A percentile compares a stretch with the other conserved stretches of the same genome.
Evolutionary conservation across 2,329 filamentous ascomycete genomes (phyloP).

Genomic region (Aureobasidium melanogenum): DNA sequence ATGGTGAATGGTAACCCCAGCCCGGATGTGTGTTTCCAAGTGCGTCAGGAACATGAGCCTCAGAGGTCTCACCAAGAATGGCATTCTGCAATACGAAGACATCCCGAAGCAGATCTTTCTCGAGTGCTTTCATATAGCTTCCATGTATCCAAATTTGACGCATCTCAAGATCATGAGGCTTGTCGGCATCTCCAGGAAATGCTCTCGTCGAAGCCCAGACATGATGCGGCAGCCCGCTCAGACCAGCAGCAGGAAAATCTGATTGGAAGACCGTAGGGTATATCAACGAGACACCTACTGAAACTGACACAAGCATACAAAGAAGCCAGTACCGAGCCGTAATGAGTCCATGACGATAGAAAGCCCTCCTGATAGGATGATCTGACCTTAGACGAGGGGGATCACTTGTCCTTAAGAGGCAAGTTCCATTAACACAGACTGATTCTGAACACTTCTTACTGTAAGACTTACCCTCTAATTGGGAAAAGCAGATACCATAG

Average conservation of each 20-base stretch:
- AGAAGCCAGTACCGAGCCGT: constrained; percentile 65
- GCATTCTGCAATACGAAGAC: constrained; percentile 63
- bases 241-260: constrained; percentile 60
- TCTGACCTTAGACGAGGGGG: constrained; percentile 55
- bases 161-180: constrained; percentile 64
- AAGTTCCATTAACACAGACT: background rate
- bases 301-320: constrained; percentile 65
- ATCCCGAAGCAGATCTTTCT: constrained; percentile 54
- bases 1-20: constrained; percentile 75
- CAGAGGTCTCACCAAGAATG: constrained; percentile 46
- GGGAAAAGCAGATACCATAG: constrained; percentile 55
- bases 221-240: constrained; percentile 65
- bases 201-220: constrained; percentile 70
- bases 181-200: constrained; percentile 41
- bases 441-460: background rate
- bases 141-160: constrained; percentile 75
- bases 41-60: background rate
- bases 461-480: constrained; percentile 57
- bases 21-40: background rate
- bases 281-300: constrained; percentile 58
- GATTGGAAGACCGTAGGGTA: constrained; percentile 70
- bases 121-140: constrained; percentile 68
- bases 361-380: constrained; percentile 56
- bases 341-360: constrained; percentile 61
- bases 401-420: constrained; percentile 55